Base-by-base conservation (phyloP, 495 filamentous ascomycete genomes). In the Ascodesmis nigricans region DNA sequence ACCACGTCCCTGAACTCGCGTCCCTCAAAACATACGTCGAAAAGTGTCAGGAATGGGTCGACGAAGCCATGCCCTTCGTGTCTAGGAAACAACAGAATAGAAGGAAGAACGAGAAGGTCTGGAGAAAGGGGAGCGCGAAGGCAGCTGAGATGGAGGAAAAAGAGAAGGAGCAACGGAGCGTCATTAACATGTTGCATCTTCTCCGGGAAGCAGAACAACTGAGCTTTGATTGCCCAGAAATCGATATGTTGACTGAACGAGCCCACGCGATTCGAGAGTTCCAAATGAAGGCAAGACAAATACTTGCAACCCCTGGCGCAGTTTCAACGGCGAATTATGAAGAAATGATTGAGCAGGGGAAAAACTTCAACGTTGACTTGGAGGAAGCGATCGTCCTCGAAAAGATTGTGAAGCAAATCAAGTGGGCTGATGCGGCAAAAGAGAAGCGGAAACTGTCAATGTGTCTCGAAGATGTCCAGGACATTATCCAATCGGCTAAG, bases 51-150 rank as follows among this genome's bases (percentile, higher is more conserved):
- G 83, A 91, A 54, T 91, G 90, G 79, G 81, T 93, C 42, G 87
- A 99, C 42, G 84, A 93, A 58, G 87, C 87, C 38, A 81, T 76
- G 42, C 91, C 81, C 53, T 99, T 87, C 63, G 92, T 84, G 44
- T 82, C 83, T 40, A 76, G 87, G 31, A 99, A 99, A 60, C 87
- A 95, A 59, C 84, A 93, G 57, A 91, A 91, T 54, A 75, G 87
- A 46, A 80, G 87, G 40, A 99, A 99, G 58, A 93, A 78, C 55
- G 83, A 93, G 49, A 90, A 84, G 52, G 73, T 68, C 21, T 91
- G 79, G 78, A 78, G 78, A 43, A 73, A 66, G 50, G 54, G 61
- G 10, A 53, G 57, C 26, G 69, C 71, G 39, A 75, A 69, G 53
- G 70, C 74, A 20, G 54, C 62, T 34, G 84, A 95, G 55, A 63